These are phyloP conservation scores for Acanthamoeba triangularis DNA, from an alignment of 208 protist genomes.

Conservation along the genomic window DNA sequence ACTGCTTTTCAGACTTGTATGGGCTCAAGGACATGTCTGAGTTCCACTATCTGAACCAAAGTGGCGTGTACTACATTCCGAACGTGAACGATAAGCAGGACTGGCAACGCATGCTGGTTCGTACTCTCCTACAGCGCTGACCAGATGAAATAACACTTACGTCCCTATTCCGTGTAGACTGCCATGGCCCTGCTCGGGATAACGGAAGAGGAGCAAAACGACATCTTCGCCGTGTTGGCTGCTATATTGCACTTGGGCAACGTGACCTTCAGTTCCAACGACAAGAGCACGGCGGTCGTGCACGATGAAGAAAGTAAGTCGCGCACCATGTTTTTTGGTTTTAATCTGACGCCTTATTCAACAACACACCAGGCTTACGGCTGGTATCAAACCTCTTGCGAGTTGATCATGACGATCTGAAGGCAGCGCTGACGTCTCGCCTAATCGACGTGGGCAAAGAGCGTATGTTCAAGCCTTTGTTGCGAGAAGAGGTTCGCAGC, in stretches of 20 bases:
- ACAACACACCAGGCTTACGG: neutral
- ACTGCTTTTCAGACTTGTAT: neutral
- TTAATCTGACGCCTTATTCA: neutral
- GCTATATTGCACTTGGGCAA: constrained; percentile 88
- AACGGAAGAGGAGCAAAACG: constrained; percentile 75
- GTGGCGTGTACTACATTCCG: constrained; percentile 87
- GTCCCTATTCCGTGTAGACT: neutral
- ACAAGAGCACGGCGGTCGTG: neutral
- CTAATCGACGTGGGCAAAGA: constrained; percentile 45
- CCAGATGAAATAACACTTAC: neutral
- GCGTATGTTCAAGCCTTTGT: neutral
- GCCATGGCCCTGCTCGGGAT: constrained; percentile 84
- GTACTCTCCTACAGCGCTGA: neutral
- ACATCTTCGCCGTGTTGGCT: constrained; percentile 81
- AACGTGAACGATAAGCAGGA: constrained; percentile 93
- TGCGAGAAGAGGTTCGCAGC: neutral
- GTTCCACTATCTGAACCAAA: constrained; percentile 92
- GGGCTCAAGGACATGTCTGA: constrained; percentile 88
- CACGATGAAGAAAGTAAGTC: neutral
- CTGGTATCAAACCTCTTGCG: constrained; percentile 3
- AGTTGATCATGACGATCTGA: neutral
- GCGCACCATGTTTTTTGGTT: too few relatives aligned
- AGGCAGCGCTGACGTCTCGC: neutral
- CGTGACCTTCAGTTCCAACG: constrained; percentile 80
- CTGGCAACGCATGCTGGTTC: constrained; percentile 81